Conservation (phyloP, 2,329 filamentous ascomycete species). For the Reticulascus tulasneorum region DNA sequence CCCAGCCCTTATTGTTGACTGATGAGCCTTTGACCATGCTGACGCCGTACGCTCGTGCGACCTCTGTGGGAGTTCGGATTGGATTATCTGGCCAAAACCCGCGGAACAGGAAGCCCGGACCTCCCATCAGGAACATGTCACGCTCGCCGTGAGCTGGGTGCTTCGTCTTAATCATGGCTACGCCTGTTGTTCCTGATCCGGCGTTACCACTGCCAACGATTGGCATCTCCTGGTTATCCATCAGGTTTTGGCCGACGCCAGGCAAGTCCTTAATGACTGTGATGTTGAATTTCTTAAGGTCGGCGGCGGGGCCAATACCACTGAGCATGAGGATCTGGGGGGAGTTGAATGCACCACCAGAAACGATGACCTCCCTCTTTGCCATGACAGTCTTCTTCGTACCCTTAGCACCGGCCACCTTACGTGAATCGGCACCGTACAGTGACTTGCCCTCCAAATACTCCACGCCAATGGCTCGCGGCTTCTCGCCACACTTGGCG, state of each 20-base stretch:
- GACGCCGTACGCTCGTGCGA: constrained; percentile 9
- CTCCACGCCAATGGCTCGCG: constrained; percentile 36
- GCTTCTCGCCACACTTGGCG: constrained; percentile 21
- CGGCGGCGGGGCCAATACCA: constrained; percentile 33
- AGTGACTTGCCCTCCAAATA: constrained; percentile 33
- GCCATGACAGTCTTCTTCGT: too few species aligned
- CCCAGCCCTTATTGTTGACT: constrained; percentile 56
- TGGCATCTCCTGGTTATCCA: constrained; percentile 40
- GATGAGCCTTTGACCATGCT: constrained; percentile 21
- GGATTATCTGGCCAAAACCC: constrained; percentile 8
- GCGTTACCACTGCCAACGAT: constrained; percentile 22
- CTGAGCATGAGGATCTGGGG: constrained; percentile 42
- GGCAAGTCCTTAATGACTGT: constrained; percentile 29
- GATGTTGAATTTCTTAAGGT: constrained; percentile 29
- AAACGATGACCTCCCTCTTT: constrained; percentile 39
- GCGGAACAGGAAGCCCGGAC: constrained; percentile 45
- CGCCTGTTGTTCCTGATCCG: too few species aligned
- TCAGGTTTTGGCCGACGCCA: constrained; percentile 46
- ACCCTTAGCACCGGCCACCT: too few species aligned
- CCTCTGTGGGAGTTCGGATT: constrained; percentile 1
- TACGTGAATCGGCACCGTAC: constrained; percentile 35
- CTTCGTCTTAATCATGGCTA: constrained; percentile 10
- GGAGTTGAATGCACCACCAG: constrained; percentile 35
- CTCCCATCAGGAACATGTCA: constrained; percentile 52
- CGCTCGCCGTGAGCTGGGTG: constrained; percentile 34